Percentiles rank a stretch among this genome's conserved stretches.
Evolutionary conservation across 352 stramenopile genomes (phyloP).

Genomic region (Phytophthora macrochlamydospora): DNA sequence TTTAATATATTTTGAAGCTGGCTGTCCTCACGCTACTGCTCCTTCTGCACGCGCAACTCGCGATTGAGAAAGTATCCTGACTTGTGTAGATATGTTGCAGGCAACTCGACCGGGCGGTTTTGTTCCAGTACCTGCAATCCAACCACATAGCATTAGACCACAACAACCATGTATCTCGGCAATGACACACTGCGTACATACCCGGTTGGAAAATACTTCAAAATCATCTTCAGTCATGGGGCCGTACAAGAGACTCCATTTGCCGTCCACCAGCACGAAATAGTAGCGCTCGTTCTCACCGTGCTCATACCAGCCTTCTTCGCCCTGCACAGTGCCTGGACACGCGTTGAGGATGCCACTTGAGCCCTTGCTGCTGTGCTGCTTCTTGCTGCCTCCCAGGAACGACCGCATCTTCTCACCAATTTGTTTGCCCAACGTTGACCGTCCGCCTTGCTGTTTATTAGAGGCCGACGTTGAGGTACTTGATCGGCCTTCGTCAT

Average conservation of each 20-base stretch:
- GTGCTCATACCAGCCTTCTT: slow-evolving; percentile 90
- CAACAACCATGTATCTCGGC: too few species aligned
- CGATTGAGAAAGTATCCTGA: slow-evolving; percentile 72
- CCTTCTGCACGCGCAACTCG: slow-evolving; percentile 65
- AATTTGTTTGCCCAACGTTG: slow-evolving; percentile 73
- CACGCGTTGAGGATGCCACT: slow-evolving; percentile 86
- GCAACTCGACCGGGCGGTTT: slow-evolving; percentile 69
- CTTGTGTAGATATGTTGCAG: slow-evolving; percentile 85
- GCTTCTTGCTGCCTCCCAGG: slow-evolving; percentile 75
- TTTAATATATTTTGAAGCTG: slow-evolving; percentile 21
- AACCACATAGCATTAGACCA: too few species aligned
- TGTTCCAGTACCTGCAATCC: slow-evolving; percentile 62
- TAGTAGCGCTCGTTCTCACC: slow-evolving; percentile 89
- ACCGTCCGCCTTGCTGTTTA: slow-evolving; percentile 42
- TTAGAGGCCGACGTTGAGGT: slow-evolving; percentile 23
- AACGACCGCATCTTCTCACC: slow-evolving; percentile 85
- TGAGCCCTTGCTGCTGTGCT: slow-evolving; percentile 59
- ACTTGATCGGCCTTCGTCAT: slow-evolving; percentile 61
- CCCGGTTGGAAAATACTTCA: slow-evolving; percentile 75
- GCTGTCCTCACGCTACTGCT: slow-evolving; percentile 17
- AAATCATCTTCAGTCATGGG: slow-evolving; percentile 88
- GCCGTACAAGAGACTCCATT: slow-evolving; percentile 87
- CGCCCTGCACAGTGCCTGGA: slow-evolving; percentile 74
- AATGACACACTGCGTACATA: slow-evolving; percentile 17
- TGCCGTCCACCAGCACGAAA: slow-evolving; percentile 80